These are phyloP conservation scores for Penicillium sp. DNA, from an alignment of 2,329 filamentous ascomycete species.

Conservation along the genomic window DNA sequence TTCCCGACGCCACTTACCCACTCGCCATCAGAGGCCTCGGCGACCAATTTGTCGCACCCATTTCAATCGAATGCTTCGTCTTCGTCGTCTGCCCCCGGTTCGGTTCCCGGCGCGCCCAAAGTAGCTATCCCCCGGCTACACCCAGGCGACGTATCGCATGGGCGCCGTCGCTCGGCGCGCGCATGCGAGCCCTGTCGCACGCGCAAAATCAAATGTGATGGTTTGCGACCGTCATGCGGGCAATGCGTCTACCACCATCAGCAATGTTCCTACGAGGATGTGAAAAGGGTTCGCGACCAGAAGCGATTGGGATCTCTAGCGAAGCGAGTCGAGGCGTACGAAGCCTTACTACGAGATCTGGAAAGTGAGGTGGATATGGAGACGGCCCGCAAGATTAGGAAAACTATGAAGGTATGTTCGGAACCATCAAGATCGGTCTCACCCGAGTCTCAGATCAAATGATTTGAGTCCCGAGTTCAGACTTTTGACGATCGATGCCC, in stretches of 20 bases:
- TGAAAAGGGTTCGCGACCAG: conserved; percentile 39
- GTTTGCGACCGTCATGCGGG: conserved; percentile 28
- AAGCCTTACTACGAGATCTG: conserved; percentile 28
- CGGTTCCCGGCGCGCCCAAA: conserved; percentile 16
- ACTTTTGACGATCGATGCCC: neutral
- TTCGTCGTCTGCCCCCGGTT: neutral
- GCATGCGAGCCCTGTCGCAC: conserved; percentile 40
- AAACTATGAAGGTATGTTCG: conserved; percentile 27
- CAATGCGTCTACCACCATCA: conserved; percentile 30
- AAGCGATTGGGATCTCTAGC: conserved; percentile 30
- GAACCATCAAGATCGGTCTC: neutral
- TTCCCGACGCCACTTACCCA: neutral
- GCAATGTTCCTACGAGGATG: conserved; percentile 33
- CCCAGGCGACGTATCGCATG: conserved; percentile 15
- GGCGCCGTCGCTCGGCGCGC: conserved; percentile 31
- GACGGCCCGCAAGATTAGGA: conserved; percentile 26
- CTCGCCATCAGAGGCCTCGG: neutral
- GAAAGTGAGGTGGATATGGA: conserved; percentile 24
- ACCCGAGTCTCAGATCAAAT: neutral
- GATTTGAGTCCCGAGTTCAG: neutral
- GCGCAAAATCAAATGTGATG: conserved; percentile 40
- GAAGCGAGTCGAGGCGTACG: conserved; percentile 29
- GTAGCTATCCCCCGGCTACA: conserved; percentile 33
- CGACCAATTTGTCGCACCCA: neutral
- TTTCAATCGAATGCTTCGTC: neutral